Conservation (phyloP, 306 rosid genomes). For the Oxytropis ochrocephala region DNA sequence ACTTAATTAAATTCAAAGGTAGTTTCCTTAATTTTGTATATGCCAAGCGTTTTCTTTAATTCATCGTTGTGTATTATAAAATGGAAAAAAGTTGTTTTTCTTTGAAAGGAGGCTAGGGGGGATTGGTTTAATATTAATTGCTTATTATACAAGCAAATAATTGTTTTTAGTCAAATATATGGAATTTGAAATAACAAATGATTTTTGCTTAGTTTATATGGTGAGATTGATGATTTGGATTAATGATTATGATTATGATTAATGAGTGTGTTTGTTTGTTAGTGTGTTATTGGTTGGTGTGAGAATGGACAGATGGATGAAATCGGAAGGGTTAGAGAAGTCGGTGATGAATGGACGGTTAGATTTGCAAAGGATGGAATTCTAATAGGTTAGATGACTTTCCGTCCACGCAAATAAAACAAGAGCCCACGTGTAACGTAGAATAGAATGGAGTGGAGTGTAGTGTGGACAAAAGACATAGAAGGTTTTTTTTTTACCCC, state of each 20-base stretch:
- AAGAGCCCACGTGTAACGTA: conserved; percentile 18
- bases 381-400: conserved; percentile 19
- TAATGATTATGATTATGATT: not conserved
- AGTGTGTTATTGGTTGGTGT: not conserved
- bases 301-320: conserved; percentile 27
- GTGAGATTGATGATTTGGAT: not conserved
- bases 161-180: not conserved
- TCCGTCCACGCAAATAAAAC: conserved; percentile 50
- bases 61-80: not conserved
- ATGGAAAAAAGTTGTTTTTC: not conserved
- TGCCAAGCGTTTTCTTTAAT: not conserved
- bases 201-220: not conserved
- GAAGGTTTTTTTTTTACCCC: no score
- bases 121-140: not conserved
- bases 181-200: not conserved
- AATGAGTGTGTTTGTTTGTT: not conserved
- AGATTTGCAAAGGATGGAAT: not conserved
- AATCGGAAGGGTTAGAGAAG: conserved; percentile 11
- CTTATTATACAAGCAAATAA: not conserved
- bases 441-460: not conserved
- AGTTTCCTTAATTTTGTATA: not conserved
- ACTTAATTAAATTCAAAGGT: not conserved
- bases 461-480: no score
- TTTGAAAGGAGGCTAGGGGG: not conserved
- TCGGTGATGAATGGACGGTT: conserved; percentile 34